phyloP scores from a whole-genome alignment of 2,329 filamentous ascomycete genomes.

The Penicillium sp. region DNA sequence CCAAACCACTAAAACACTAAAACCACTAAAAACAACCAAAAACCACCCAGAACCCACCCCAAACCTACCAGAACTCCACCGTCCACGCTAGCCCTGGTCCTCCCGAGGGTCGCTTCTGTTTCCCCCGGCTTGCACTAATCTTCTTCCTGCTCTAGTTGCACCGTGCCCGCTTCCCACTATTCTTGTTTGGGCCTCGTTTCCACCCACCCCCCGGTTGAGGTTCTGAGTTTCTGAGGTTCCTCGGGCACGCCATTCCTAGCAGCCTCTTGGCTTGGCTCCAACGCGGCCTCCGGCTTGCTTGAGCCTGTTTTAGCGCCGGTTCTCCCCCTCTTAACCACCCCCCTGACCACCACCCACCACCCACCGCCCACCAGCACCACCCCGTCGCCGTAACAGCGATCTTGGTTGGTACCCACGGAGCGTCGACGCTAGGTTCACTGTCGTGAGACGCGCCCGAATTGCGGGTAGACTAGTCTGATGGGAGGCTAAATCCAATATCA shows the following conservation, averaged over 20 bases:
- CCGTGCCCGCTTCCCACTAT: conserved; percentile 23
- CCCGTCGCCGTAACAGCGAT: conserved; percentile 33
- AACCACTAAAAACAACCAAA: too few species aligned
- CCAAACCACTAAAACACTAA: conserved; percentile 11
- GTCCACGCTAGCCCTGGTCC: conserved; percentile 33
- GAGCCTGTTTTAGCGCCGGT: conserved; percentile 22
- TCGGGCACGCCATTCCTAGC: conserved; percentile 38
- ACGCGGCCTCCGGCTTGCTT: too few species aligned
- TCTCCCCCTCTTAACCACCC: conserved; percentile 21
- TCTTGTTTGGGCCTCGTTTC: conserved; percentile 17
- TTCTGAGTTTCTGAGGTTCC: too few species aligned
- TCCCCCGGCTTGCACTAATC: conserved; percentile 43
- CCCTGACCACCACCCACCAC: conserved; percentile 13
- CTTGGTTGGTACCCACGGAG: conserved; percentile 37
- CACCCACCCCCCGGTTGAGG: conserved; percentile 25
- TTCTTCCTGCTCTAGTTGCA: conserved; percentile 35
- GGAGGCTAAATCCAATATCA: conserved; percentile 25
- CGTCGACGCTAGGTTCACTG: conserved; percentile 41
- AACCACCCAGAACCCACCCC: too few species aligned
- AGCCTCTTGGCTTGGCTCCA: background rate
- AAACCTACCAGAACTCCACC: conserved; percentile 12
- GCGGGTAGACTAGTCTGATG: conserved; percentile 41
- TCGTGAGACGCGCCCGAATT: conserved; percentile 33
- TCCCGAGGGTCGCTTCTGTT: conserved; percentile 32
- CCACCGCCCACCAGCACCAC: too few species aligned